Conservation (phyloP, 2,329 filamentous ascomycete species). For the Onygenales sp. region DNA sequence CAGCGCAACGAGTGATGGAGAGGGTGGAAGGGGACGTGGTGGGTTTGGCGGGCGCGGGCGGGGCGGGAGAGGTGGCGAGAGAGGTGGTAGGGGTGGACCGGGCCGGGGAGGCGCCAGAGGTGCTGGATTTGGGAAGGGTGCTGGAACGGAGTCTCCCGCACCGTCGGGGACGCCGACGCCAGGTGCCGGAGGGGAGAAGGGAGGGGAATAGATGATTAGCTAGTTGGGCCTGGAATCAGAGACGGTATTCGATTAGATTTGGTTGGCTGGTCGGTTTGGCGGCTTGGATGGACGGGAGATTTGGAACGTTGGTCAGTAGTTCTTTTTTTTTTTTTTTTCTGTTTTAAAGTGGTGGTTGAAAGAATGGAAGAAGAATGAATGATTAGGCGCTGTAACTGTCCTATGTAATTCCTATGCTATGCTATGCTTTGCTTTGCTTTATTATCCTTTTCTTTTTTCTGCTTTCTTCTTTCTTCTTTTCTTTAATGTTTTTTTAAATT, state of each 20-base stretch:
- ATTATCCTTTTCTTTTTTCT: background rate
- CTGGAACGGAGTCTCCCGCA: conserved; percentile 21
- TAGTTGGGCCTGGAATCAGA: background rate
- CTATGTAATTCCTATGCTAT: background rate
- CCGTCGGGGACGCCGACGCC: background rate
- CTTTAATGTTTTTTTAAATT: background rate
- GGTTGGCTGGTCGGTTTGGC: background rate
- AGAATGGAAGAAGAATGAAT: too few relatives aligned
- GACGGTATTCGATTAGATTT: background rate
- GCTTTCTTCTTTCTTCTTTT: background rate
- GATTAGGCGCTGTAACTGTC: too few relatives aligned
- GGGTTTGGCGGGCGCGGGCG: conserved; percentile 50
- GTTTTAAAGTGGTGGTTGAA: too few relatives aligned
- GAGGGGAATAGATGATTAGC: background rate
- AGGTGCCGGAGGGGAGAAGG: background rate
- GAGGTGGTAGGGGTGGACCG: conserved; percentile 48
- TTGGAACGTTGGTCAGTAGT: background rate
- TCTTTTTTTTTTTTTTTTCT: too few relatives aligned
- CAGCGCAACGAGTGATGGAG: conserved; percentile 62
- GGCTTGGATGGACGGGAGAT: background rate
- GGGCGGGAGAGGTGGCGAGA: conserved; percentile 46
- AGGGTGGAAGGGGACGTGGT: conserved; percentile 54
- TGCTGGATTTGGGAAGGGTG: conserved; percentile 52
- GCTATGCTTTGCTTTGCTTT: background rate
- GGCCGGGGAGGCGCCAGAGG: conserved; percentile 45